Evolutionary conservation across 2,329 filamentous ascomycete species (phyloP).

Genomic region (Aotearoamyces nothofagi): DNA sequence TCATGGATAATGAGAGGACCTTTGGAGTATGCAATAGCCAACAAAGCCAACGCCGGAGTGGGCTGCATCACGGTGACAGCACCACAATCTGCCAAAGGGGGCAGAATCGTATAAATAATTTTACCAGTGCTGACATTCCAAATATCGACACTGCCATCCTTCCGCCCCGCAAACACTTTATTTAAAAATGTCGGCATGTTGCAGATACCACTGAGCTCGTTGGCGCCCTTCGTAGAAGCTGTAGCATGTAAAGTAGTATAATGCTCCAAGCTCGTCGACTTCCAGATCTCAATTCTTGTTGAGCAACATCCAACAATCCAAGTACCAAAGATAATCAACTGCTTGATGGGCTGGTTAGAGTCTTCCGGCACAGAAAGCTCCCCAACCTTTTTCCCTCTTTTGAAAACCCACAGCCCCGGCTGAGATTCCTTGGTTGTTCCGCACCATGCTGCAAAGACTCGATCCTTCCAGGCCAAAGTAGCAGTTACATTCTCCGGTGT

Average conservation of each 20-base stretch:
- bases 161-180: constrained; percentile 81
- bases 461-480: constrained; percentile 74
- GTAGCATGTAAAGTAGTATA: constrained; percentile 66
- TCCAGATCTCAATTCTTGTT: constrained; percentile 80
- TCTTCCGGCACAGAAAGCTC: constrained; percentile 56
- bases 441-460: constrained; percentile 83
- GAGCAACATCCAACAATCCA: constrained; percentile 76
- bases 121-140: constrained; percentile 94
- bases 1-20: constrained; percentile 73
- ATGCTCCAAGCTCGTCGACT: constrained; percentile 66
- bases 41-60: constrained; percentile 66
- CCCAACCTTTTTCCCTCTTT: constrained; percentile 71
- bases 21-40: constrained; percentile 76
- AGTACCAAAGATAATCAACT: constrained; percentile 71
- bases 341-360: constrained; percentile 54
- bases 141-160: constrained; percentile 83
- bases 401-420: constrained; percentile 78
- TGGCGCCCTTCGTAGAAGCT: constrained; percentile 38
- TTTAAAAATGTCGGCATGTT: constrained; percentile 93
- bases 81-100: constrained; percentile 56
- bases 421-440: constrained; percentile 32
- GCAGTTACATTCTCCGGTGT: constrained; percentile 78
- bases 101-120: constrained; percentile 77
- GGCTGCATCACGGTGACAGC: constrained; percentile 79
- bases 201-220: constrained; percentile 60